Evolutionary conservation across 208 protist species (phyloP), one percentile per base, ranked within the genome.

Genomic region (Plasmodiophora brassicae): DNA sequence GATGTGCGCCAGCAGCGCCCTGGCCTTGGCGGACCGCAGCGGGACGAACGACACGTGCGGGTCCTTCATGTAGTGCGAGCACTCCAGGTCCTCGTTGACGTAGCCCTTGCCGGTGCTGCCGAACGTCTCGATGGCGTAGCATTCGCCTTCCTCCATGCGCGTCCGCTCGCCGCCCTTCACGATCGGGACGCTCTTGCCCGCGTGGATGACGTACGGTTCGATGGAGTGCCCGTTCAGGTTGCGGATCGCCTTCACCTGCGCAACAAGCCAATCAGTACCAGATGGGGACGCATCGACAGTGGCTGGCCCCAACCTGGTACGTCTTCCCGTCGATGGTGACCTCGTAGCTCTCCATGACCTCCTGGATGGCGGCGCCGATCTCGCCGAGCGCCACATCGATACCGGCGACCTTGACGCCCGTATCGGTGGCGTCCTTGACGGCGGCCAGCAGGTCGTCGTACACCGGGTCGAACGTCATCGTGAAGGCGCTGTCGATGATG

Each of bases 121-220:
- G 90, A 99, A 99, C 38, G 99, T 99, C 91, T 99, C 99, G 90
- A 99, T 99, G 1, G 99, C 99, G 92, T 98, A 99, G 25, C 98
- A 91, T 91, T 99, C 98, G 38, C 97, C 91, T 86, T 93, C 90
- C 71, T 93, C 92, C 97, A 98, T 98, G 88, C 95, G 95, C 0
- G 94, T 96, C 41, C n/a, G 32, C 87, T 98, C 96, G 46, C 95
- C 94, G 83, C 96, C 96, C 87, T 95, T 96, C 25, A 98, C 96
- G 88, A 99, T 98, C 1, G 99, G 99, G 32, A 99, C 98, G 36
- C 93, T 96, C 93, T 99, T 99, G 57, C 98, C 99, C 87, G 96
- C 96, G 94, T 99, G 98, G 87, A 99, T 99, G 1, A 91, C 88
- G 91, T 99, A 99, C 44, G 95, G 94, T 0, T 90, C 94, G 71